Conservation (phyloP, 768 basidiomycete species). For the Podaxis rugospora region DNA sequence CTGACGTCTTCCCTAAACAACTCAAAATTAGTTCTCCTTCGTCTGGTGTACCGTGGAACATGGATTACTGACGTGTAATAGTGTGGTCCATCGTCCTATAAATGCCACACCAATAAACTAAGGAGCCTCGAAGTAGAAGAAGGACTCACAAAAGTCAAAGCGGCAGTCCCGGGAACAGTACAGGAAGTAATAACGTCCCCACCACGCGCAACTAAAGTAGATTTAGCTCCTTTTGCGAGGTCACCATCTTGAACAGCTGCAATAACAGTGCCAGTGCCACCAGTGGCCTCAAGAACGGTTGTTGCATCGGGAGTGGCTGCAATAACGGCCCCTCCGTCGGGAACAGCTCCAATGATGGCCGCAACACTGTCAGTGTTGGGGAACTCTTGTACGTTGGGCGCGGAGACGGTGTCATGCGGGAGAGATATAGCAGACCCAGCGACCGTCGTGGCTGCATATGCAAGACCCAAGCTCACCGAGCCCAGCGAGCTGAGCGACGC, state of each 20-base stretch:
- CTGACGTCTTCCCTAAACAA: conserved; percentile 28
- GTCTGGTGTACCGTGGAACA: neutral
- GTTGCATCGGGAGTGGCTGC: too few species aligned
- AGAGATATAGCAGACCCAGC: conserved; percentile 1
- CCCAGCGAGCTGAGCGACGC: conserved; percentile 1
- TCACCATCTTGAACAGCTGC: neutral
- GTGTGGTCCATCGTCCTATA: conserved; percentile 41
- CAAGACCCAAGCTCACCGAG: conserved; percentile 2
- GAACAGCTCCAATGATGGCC: too few species aligned
- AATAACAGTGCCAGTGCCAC: too few species aligned
- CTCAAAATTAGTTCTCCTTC: neutral
- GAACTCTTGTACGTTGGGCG: too few species aligned
- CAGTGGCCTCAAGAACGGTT: too few species aligned
- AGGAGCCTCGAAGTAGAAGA: neutral
- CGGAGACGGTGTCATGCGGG: neutral
- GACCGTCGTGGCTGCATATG: neutral
- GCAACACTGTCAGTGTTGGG: too few species aligned
- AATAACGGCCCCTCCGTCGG: too few species aligned
- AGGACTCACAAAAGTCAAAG: conserved; percentile 29
- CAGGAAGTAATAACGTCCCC: conserved; percentile 27
- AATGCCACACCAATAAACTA: neutral
- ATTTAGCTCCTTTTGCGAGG: neutral
- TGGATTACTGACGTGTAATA: conserved; percentile 26
- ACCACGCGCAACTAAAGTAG: neutral
- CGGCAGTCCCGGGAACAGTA: conserved; percentile 27